Conservation (phyloP, 2,329 filamentous ascomycete species). For the Epichloe elymi region DNA sequence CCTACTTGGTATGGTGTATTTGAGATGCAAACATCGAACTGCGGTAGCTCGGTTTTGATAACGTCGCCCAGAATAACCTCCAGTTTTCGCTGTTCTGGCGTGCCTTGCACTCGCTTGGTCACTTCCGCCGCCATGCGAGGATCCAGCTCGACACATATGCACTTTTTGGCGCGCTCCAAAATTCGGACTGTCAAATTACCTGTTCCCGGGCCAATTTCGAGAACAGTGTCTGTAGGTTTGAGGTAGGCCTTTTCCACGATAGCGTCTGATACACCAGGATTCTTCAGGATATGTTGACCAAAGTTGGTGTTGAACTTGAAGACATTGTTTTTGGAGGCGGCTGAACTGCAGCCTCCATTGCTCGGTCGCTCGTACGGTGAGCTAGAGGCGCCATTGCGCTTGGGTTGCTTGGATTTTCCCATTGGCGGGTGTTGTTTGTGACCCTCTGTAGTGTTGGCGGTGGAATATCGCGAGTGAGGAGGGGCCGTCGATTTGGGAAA, state of each 20-base stretch:
- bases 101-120: constrained; percentile 86
- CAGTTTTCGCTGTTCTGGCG: constrained; percentile 67
- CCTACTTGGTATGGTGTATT: constrained; percentile 50
- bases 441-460: constrained; percentile 1
- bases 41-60: constrained; percentile 68
- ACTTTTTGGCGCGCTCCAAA: constrained; percentile 70
- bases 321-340: constrained; percentile 55
- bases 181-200: constrained; percentile 85
- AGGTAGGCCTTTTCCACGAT: constrained; percentile 64
- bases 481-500: background rate
- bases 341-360: constrained; percentile 7
- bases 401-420: constrained; percentile 39
- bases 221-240: constrained; percentile 79
- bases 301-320: constrained; percentile 95
- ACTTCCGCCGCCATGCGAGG: constrained; percentile 94
- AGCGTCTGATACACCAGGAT: constrained; percentile 68
- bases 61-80: constrained; percentile 78
- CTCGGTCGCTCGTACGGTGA: constrained; percentile 29
- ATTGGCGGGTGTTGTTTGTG: constrained; percentile 25
- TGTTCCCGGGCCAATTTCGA: constrained; percentile 85
- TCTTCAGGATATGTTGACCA: constrained; percentile 83
- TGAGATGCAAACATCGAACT: constrained; percentile 73
- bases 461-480: constrained; percentile 2
- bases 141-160: constrained; percentile 81
- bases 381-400: constrained; percentile 35